Percentiles rank a stretch among this genome's conserved stretches.
phyloP scores from a whole-genome alignment of 1,284 basidiomycete species.

The Exobasidium cylindrosporum region DNA sequence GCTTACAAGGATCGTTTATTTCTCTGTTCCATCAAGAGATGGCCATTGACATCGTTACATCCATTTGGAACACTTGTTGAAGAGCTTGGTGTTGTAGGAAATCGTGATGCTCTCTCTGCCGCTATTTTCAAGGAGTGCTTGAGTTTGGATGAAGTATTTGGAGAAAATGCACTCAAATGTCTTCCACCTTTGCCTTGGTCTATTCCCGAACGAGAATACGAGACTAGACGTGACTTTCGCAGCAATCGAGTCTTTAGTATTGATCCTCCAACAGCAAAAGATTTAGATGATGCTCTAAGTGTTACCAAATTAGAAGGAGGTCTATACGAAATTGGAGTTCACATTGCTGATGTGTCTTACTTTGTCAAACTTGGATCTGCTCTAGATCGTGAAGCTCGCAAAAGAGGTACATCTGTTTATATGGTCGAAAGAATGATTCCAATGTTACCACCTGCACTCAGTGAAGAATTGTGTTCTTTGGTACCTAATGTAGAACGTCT shows the following conservation, averaged over 20 bases:
- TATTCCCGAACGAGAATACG: slow-evolving; percentile 85
- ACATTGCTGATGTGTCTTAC: slow-evolving; percentile 91
- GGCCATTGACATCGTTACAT: slow-evolving; percentile 83
- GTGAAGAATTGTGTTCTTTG: slow-evolving; percentile 88
- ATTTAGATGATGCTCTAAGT: slow-evolving; percentile 91
- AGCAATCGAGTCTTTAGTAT: slow-evolving; percentile 84
- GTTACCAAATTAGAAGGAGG: slow-evolving; percentile 84
- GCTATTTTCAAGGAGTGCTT: slow-evolving; percentile 97
- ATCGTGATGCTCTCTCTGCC: slow-evolving; percentile 94
- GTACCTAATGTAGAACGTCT: slow-evolving; percentile 81
- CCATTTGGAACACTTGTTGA: slow-evolving; percentile 98
- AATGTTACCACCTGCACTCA: slow-evolving; percentile 88
- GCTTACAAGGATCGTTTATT: slow-evolving; percentile 86
- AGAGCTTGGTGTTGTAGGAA: slow-evolving; percentile 95
- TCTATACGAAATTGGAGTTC: slow-evolving; percentile 84
- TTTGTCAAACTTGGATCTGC: slow-evolving; percentile 93
- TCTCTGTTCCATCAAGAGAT: slow-evolving; percentile 95
- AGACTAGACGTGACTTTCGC: slow-evolving; percentile 81
- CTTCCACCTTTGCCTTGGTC: slow-evolving; percentile 91
- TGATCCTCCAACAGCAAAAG: slow-evolving; percentile 83
- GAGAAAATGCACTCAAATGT: slow-evolving; percentile 81
- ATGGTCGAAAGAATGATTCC: slow-evolving; percentile 91
- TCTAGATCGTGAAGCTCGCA: slow-evolving; percentile 93
- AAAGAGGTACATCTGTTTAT: slow-evolving; percentile 93
- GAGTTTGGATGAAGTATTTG: slow-evolving; percentile 53